These are phyloP conservation scores for Acorus gramineus DNA, from an alignment of 106 monocot genomes.

Conservation along the genomic window DNA sequence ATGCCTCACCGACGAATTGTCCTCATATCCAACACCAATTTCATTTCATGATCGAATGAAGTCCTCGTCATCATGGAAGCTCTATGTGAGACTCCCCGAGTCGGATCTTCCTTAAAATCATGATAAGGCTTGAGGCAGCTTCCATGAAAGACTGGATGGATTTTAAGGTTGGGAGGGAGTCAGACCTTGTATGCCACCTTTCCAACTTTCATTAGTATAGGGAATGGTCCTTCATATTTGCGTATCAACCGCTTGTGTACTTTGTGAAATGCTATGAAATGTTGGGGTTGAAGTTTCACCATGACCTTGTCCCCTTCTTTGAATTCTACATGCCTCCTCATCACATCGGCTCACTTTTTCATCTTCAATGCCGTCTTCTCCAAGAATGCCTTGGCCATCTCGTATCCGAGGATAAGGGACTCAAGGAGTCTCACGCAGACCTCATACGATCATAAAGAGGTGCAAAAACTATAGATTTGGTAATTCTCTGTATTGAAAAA, in stretches of 20 bases:
- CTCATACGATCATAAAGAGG: no score
- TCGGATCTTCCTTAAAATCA: neutral
- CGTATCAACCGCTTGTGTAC: neutral
- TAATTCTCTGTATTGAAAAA: no score
- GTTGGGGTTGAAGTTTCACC: neutral
- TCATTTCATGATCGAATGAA: no score
- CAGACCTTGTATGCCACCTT: neutral
- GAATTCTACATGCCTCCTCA: neutral
- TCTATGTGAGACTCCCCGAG: neutral
- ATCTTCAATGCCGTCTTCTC: no score
- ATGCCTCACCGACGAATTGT: no score
- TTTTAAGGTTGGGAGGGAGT: neutral
- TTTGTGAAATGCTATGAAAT: no score
- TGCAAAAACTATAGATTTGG: no score
- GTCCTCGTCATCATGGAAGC: no score
- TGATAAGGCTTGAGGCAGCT: neutral
- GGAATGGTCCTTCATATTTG: constrained; percentile 5
- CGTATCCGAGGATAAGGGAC: no score
- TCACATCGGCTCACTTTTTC: neutral
- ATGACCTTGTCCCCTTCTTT: neutral
- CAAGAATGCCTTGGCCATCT: no score
- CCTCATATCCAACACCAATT: no score
- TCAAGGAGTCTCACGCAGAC: no score
- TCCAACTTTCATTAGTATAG: neutral
- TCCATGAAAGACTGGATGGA: constrained; percentile 1